Base-by-base conservation (phyloP, 106 monocot genomes). In the Acorus calamus region DNA sequence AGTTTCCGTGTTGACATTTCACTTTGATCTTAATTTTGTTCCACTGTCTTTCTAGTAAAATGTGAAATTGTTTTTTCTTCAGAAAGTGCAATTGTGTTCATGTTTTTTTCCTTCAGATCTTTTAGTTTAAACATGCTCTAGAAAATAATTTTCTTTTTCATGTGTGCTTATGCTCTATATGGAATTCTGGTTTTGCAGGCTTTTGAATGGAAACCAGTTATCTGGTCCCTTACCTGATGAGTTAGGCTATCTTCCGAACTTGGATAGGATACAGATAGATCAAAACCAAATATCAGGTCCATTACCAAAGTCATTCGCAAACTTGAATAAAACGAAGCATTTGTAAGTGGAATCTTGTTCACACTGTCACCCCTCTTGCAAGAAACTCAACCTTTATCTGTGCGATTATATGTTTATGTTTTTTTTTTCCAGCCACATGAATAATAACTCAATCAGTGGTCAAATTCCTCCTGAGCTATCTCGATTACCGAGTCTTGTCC, bases 371-470 rank as follows among this genome's bases (percentile, higher is more conserved):
- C 58, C 14, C 49, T 62, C 67, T 57, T 68, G 59, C 11, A 51
- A 49, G 9, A 3, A 50, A 65, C 6, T 57, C 14, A 47, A 11
- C 0, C 11, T 11, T 50, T 71, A 52, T 58, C 43, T 61, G 8
- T 68, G 47, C 44, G 56, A 2, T 63, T 11, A 5, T 45, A 46
- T 48, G 44, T 66, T 42, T 47, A 62, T 10, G 8, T 59, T 62
- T 59, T 64, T 61, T n/a, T 66, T 12, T 57, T 66, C 52, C 75
- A 99, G 98, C 71, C 98, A 99, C 68, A 99, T 99, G 98, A 99
- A 99, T 77, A 99, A 92, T 68, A 99, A 99, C 62, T 92, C 98
- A 49, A 73, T 99, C 28, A 92, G 88, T 63, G 98, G 98, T 46
- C 88, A 81, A 68, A 92, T 99, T 78, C 98, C 98, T 52, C 70